phyloP scores from a whole-genome alignment of 2,329 filamentous ascomycete genomes.

The Davidsoniella australis region DNA sequence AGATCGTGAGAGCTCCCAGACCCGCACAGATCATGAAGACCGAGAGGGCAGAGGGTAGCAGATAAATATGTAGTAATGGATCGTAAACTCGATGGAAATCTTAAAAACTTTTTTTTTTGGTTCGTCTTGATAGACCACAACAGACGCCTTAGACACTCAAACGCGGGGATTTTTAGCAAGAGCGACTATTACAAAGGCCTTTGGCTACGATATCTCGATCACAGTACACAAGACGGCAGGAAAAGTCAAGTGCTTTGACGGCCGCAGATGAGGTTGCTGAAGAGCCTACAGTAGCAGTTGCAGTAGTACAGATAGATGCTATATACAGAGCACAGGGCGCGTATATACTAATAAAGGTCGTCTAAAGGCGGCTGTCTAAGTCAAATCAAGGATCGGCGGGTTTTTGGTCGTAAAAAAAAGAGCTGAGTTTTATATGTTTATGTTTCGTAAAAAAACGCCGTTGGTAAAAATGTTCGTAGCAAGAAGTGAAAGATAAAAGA shows the following conservation, averaged over 20 bases:
- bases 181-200: too few relatives aligned
- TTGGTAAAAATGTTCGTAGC: not conserved
- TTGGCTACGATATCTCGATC: too few relatives aligned
- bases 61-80: not conserved
- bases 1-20: conserved; percentile 2
- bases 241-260: not conserved
- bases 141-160: too few relatives aligned
- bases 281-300: too few relatives aligned
- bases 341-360: not conserved
- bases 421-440: not conserved
- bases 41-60: not conserved
- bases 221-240: not conserved
- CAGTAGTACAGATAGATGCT: not conserved
- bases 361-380: too few relatives aligned
- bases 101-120: too few relatives aligned
- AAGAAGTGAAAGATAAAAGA: conserved; percentile 4
- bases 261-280: too few relatives aligned
- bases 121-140: too few relatives aligned
- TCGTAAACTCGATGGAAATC: too few relatives aligned
- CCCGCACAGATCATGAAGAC: not conserved
- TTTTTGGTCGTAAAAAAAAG: conserved; percentile 1
- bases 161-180: too few relatives aligned
- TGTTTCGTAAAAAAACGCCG: not conserved
- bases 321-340: not conserved
- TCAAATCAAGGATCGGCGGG: too few relatives aligned